These are phyloP conservation scores for Talaromyces sp. DNA, from an alignment of 2,329 filamentous ascomycete species.

Conservation along the genomic window DNA sequence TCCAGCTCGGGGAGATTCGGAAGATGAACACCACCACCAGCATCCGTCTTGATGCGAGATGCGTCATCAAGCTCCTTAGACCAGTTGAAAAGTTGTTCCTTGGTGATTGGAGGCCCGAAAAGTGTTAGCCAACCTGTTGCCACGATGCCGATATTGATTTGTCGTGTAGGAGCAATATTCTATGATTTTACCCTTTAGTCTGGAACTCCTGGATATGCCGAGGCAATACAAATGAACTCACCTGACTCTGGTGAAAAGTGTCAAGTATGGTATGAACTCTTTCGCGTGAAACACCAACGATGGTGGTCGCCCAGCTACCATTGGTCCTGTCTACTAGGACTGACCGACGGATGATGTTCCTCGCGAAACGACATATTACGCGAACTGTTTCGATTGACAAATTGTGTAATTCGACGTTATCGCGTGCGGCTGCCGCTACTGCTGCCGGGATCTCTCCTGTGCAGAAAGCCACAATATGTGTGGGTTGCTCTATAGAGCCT, in stretches of 20 bases:
- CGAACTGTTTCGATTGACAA: neutral
- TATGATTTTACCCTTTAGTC: neutral
- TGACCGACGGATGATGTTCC: neutral
- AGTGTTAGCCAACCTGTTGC: neutral
- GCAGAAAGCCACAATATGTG: neutral
- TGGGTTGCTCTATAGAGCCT: neutral
- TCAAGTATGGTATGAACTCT: neutral
- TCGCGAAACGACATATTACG: neutral
- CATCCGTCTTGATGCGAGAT: neutral
- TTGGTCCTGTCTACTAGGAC: neutral
- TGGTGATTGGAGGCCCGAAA: neutral
- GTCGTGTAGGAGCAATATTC: neutral
- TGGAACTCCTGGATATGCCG: neutral
- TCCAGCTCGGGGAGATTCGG: neutral
- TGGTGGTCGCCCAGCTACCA: conserved; percentile 2
- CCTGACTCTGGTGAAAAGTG: conserved; percentile 1
- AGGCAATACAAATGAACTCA: neutral
- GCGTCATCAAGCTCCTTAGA: neutral
- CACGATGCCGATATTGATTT: neutral
- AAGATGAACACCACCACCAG: neutral
- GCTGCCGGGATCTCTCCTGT: conserved; percentile 1
- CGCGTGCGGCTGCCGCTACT: neutral
- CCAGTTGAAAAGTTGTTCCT: neutral
- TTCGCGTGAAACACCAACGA: neutral
- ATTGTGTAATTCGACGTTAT: neutral